A percentile compares a stretch with the other conserved stretches of the same genome.
Evolutionary conservation across 768 basidiomycete species (phyloP).

Genomic region (Collybia sordida): DNA sequence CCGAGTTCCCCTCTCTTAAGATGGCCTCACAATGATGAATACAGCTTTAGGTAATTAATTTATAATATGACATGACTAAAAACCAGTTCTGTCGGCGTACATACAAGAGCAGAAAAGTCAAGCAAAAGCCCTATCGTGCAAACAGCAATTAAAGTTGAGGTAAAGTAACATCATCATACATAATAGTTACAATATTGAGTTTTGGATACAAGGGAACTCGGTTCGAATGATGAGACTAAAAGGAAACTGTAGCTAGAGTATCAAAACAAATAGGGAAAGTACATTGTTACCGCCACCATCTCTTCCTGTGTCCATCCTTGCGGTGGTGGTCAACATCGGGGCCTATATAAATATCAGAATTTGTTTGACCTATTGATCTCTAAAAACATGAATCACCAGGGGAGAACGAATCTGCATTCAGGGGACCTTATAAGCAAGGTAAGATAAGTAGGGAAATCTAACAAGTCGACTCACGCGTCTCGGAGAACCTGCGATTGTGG

Average conservation of each 20-base stretch:
- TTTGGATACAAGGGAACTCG: background rate
- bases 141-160: background rate
- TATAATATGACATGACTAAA: no score
- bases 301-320: conserved; percentile 8
- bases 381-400: conserved; percentile 3
- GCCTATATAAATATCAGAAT: background rate
- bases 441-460: conserved; percentile 5
- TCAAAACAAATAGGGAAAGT: no score
- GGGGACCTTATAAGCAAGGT: conserved; percentile 9
- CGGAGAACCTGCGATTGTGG: conserved; percentile 11
- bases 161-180: background rate
- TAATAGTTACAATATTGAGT: background rate
- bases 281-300: conserved; percentile 11
- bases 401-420: conserved; percentile 12
- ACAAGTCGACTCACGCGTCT: conserved; percentile 7
- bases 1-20: no score
- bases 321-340: conserved; percentile 6
- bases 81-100: no score
- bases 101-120: no score
- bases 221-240: no score
- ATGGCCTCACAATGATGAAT: no score
- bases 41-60: no score
- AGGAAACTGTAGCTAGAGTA: no score
- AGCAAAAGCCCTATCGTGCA: background rate
- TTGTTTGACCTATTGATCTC: background rate